Percentiles rank a stretch among this genome's conserved stretches.
These are phyloP conservation scores for Backusella westeae DNA, from an alignment of 192 early-diverging fungal species.

Conservation along the genomic window DNA sequence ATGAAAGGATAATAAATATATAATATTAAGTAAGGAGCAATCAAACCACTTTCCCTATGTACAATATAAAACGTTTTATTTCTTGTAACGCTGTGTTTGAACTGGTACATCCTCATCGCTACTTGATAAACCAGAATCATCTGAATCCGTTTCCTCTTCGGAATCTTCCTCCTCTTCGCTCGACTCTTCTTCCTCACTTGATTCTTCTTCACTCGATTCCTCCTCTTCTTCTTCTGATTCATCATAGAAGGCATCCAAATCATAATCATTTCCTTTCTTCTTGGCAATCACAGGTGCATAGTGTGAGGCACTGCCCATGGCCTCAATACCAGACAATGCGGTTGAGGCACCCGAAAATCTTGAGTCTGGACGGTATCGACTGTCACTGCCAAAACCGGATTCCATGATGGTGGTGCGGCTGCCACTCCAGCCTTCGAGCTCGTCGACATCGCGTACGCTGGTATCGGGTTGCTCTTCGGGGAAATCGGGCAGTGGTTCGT, in stretches of 20 bases:
- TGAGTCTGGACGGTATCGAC: conserved; percentile 30
- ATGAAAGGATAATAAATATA: too few species aligned
- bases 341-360: neutral
- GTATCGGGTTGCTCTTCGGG: conserved; percentile 56
- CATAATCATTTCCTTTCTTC: conserved; percentile 35
- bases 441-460: conserved; percentile 44
- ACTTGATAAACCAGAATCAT: conserved; percentile 5
- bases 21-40: neutral
- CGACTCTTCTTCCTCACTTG: neutral
- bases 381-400: conserved; percentile 44
- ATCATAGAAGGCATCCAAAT: conserved; percentile 46
- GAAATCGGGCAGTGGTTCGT: conserved; percentile 82
- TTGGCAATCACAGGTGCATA: conserved; percentile 26
- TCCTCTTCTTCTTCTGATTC: conserved; percentile 44
- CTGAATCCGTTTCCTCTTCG: neutral
- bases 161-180: conserved; percentile 1
- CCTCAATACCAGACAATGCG: conserved; percentile 29
- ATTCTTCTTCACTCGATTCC: conserved; percentile 42
- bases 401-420: conserved; percentile 25
- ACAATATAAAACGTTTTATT: neutral
- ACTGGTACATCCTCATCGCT: neutral
- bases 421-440: conserved; percentile 33
- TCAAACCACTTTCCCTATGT: neutral
- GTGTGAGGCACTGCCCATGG: conserved; percentile 21
- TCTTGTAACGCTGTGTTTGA: neutral